These are phyloP conservation scores for Cryptococcus sp. DNA, from an alignment of 1,284 basidiomycete genomes.

Conservation along the genomic window DNA sequence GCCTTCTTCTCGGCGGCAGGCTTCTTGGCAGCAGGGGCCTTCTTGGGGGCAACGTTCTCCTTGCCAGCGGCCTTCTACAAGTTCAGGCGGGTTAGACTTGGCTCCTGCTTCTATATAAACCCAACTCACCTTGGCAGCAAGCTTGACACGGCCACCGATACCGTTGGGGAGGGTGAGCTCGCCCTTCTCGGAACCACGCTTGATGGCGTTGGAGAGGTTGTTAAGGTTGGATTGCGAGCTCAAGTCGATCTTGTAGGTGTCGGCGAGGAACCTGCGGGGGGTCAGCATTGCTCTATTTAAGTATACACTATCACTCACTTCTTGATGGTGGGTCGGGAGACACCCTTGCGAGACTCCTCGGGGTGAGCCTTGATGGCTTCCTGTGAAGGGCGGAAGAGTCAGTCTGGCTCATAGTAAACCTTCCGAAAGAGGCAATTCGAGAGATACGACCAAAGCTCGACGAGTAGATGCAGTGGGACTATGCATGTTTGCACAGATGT, in stretches of 20 bases:
- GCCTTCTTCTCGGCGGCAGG: conserved; percentile 34
- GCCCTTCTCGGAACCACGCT: conserved; percentile 74
- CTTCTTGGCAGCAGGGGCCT: conserved; percentile 48
- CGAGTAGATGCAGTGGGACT: not conserved
- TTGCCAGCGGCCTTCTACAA: conserved; percentile 40
- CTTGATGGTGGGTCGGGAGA: conserved; percentile 90
- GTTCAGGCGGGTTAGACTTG: too few relatives aligned
- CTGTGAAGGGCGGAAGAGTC: conserved; percentile 32
- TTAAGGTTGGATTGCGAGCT: conserved; percentile 70
- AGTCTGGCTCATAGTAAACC: conserved; percentile 13
- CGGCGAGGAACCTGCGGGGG: conserved; percentile 65
- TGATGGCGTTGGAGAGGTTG: conserved; percentile 80
- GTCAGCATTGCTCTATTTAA: conserved; percentile 12
- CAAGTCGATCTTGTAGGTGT: conserved; percentile 76
- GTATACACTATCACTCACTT: conserved; percentile 61
- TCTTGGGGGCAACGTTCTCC: conserved; percentile 56
- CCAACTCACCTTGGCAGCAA: conserved; percentile 59
- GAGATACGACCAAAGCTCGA: not conserved
- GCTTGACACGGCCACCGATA: conserved; percentile 75
- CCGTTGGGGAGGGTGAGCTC: conserved; percentile 86
- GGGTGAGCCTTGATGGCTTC: conserved; percentile 77
- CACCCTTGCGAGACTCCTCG: conserved; percentile 78
- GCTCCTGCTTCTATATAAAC: too few relatives aligned
- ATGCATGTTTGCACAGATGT: conserved; percentile 11
- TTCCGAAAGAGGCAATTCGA: conserved; percentile 38